These are phyloP conservation scores for Vitis cinerea DNA, from an alignment of 164 flowering plant genomes.

Conservation along the genomic window DNA sequence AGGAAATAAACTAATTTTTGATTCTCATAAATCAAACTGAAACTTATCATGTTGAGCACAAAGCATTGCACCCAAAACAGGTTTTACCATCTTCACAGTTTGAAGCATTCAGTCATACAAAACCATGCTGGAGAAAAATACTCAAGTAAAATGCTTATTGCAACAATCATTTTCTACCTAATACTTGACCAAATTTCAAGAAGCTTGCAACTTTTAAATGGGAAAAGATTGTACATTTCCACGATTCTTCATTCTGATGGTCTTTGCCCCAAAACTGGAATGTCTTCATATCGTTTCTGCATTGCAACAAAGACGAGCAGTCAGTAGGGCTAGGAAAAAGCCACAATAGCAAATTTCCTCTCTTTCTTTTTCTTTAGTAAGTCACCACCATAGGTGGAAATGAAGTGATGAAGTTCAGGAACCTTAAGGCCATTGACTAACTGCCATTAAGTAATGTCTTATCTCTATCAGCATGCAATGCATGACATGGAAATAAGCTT, in stretches of 20 bases:
- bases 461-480: no score
- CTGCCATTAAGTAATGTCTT: no score
- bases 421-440: no score
- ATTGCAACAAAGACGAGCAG: slow-evolving; percentile 2
- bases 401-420: no score
- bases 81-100: neutral
- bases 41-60: neutral
- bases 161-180: slow-evolving; percentile 12
- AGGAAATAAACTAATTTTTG: no score
- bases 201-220: slow-evolving; percentile 1
- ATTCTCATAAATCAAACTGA: neutral
- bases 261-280: slow-evolving; percentile 54
- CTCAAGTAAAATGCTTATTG: slow-evolving; percentile 14
- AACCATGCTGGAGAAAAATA: neutral
- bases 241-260: slow-evolving; percentile 38
- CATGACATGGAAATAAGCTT: no score
- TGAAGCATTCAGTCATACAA: neutral
- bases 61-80: neutral
- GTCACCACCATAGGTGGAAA: no score
- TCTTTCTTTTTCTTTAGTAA: no score
- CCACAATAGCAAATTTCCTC: neutral
- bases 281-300: slow-evolving; percentile 62
- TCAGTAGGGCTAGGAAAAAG: neutral
- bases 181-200: slow-evolving; percentile 1
- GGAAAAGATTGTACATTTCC: neutral